Conservation (phyloP, 1,139 yeast genomes). For the Saccharomyces pastorianus region DNA sequence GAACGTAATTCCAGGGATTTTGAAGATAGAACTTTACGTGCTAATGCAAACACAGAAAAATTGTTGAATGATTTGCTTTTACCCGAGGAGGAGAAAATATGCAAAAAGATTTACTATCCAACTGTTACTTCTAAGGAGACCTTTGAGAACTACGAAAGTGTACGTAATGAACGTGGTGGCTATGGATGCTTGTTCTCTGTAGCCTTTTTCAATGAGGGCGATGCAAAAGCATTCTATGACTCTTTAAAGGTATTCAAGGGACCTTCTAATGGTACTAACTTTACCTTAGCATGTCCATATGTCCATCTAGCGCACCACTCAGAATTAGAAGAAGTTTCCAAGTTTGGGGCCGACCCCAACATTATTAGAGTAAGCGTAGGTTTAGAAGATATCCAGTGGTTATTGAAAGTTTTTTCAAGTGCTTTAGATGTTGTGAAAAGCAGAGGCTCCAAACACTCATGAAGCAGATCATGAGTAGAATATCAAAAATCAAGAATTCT, state of each 20-base stretch:
- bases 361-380: constrained; percentile 84
- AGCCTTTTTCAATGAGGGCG: constrained; percentile 56
- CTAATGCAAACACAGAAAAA: constrained; percentile 57
- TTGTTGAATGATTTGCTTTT: constrained; percentile 42
- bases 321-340: constrained; percentile 73
- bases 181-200: constrained; percentile 88
- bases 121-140: constrained; percentile 41
- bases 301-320: constrained; percentile 80
- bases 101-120: constrained; percentile 69
- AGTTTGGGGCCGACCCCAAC: constrained; percentile 79
- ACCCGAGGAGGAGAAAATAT: constrained; percentile 33
- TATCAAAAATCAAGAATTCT: neutral
- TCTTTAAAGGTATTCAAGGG: constrained; percentile 74
- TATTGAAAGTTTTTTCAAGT: constrained; percentile 38
- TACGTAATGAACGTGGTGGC: constrained; percentile 68
- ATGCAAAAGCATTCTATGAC: constrained; percentile 72
- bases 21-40: constrained; percentile 54
- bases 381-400: constrained; percentile 49
- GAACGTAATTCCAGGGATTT: constrained; percentile 93
- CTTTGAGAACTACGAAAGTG: constrained; percentile 59
- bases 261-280: constrained; percentile 89
- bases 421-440: constrained; percentile 36
- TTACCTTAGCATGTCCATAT: constrained; percentile 88
- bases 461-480: neutral
- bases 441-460: neutral